Percentiles rank a stretch among this genome's conserved stretches.
Conservation (phyloP, 2,329 filamentous ascomycete genomes). For the Piedraia hortae region DNA sequence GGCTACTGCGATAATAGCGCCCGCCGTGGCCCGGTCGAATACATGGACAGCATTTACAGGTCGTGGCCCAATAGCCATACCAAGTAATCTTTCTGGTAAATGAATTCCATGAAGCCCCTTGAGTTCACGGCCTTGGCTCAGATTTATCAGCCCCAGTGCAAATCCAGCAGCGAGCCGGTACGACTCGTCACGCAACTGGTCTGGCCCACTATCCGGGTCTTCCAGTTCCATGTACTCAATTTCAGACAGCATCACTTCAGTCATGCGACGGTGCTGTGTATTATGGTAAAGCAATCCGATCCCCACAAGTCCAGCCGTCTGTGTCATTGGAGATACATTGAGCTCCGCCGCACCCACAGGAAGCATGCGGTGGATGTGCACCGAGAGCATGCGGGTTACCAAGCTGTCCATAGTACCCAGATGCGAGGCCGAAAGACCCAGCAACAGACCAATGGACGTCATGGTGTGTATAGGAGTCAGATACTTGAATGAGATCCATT, state of each 20-base stretch:
- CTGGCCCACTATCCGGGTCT: slow-evolving; percentile 36
- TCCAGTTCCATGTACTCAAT: slow-evolving; percentile 70
- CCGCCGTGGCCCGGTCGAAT: slow-evolving; percentile 73
- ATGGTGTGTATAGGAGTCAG: slow-evolving; percentile 97
- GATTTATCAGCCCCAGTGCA: slow-evolving; percentile 76
- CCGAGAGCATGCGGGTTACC: slow-evolving; percentile 74
- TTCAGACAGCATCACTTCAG: slow-evolving; percentile 93
- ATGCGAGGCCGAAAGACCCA: slow-evolving; percentile 80
- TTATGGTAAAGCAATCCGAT: slow-evolving; percentile 84
- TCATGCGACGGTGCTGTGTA: slow-evolving; percentile 94
- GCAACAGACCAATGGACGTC: slow-evolving; percentile 86
- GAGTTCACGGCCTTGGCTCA: slow-evolving; percentile 70
- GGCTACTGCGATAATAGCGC: slow-evolving; percentile 69
- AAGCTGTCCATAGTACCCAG: slow-evolving; percentile 92
- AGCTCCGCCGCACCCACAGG: slow-evolving; percentile 78
- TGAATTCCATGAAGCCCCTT: slow-evolving; percentile 82
- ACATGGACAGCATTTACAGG: slow-evolving; percentile 81
- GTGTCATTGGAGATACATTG: slow-evolving; percentile 74
- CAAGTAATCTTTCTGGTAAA: slow-evolving; percentile 63
- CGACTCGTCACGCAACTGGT: slow-evolving; percentile 73
- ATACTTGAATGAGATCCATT: slow-evolving; percentile 98
- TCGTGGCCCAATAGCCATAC: slow-evolving; percentile 65
- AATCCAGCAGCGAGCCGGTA: slow-evolving; percentile 88
- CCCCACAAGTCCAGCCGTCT: slow-evolving; percentile 91
- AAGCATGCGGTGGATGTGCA: slow-evolving; percentile 86